Evolutionary conservation across 352 stramenopile genomes (phyloP).

Genomic region (Globisporangium polare): DNA sequence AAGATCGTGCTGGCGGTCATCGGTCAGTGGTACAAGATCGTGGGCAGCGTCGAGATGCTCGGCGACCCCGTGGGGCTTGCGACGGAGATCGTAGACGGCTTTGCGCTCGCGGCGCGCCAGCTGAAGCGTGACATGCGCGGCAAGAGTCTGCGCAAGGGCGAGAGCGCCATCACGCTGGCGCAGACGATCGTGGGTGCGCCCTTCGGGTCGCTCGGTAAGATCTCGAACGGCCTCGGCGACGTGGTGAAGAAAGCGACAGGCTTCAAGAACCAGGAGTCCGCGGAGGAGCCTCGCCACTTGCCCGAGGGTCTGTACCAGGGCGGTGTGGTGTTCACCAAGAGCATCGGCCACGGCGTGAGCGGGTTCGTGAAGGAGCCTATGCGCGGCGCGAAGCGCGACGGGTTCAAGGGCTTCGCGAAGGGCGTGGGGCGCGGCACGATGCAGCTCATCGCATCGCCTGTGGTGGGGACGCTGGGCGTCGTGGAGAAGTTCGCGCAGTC

Average conservation of each 20-base stretch:
- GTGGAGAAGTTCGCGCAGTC: constrained; percentile 84
- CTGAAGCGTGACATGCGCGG: constrained; percentile 76
- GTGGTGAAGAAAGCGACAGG: constrained; percentile 81
- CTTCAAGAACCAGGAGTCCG: constrained; percentile 79
- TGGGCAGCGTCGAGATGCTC: constrained; percentile 81
- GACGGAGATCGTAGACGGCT: constrained; percentile 84
- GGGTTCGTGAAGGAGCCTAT: constrained; percentile 84
- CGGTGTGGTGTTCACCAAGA: constrained; percentile 75
- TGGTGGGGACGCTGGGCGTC: constrained; percentile 76
- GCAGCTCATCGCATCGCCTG: constrained; percentile 72
- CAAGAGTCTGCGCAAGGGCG: constrained; percentile 75
- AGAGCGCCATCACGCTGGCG: constrained; percentile 74
- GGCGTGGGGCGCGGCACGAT: constrained; percentile 74
- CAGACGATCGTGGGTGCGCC: constrained; percentile 81
- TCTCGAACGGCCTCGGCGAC: constrained; percentile 81
- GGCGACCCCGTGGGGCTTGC: constrained; percentile 80
- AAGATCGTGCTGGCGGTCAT: constrained; percentile 74
- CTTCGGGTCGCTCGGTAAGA: constrained; percentile 71
- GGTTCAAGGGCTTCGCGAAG: constrained; percentile 82
- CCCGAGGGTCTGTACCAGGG: constrained; percentile 72
- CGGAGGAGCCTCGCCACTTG: constrained; percentile 65
- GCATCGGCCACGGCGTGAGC: constrained; percentile 63
- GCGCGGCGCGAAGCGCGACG: constrained; percentile 62
- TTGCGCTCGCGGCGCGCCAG: constrained; percentile 72
- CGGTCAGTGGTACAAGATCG: constrained; percentile 88